phyloP scores from a whole-genome alignment of 495 filamentous ascomycete genomes.

The Poronia punctata region DNA sequence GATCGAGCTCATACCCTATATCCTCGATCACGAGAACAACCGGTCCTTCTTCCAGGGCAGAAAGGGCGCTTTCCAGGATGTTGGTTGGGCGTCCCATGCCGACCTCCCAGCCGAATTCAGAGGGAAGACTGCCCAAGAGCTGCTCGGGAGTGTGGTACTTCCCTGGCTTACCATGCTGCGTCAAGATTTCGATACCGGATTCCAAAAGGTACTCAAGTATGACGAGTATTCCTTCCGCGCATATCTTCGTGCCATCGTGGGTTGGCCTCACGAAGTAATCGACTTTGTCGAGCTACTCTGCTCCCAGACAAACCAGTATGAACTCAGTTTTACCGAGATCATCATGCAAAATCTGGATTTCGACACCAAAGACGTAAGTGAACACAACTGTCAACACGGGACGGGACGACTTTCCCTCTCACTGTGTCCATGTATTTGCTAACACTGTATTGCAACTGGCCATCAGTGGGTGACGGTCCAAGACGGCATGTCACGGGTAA shows the following conservation, averaged over 20 bases:
- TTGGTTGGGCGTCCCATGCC: no score
- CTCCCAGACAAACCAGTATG: constrained; percentile 16
- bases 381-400: not conserved
- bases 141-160: constrained; percentile 4
- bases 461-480: no score
- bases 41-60: not conserved
- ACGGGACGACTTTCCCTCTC: no score
- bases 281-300: constrained; percentile 14
- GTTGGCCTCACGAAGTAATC: constrained; percentile 12
- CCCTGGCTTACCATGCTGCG: constrained; percentile 4
- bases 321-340: constrained; percentile 16
- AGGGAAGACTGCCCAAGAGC: not conserved
- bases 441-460: no score
- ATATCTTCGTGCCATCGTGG: constrained; percentile 5
- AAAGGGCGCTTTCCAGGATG: not conserved
- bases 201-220: constrained; percentile 3
- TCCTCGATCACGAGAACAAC: constrained; percentile 3
- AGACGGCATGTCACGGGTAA: no score
- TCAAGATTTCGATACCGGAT: constrained; percentile 4
- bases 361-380: not conserved
- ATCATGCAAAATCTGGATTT: constrained; percentile 20
- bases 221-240: constrained; percentile 7
- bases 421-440: no score
- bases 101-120: not conserved
- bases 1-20: constrained; percentile 7